Evolutionary conservation across 164 flowering plant species (phyloP).

Genomic region (Vitis cinerea): DNA sequence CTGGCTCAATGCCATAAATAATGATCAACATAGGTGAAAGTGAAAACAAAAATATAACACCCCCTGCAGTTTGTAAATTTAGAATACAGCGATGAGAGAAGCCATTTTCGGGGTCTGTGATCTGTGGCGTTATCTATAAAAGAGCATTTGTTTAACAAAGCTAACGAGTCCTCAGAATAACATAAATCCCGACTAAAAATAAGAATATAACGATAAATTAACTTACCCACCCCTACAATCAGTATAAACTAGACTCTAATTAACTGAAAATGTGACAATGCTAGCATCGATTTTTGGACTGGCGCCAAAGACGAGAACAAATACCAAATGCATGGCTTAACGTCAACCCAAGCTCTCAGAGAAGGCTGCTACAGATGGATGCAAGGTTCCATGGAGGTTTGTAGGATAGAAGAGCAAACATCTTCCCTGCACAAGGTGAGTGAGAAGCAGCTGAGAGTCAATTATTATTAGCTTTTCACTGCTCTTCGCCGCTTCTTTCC

Average conservation of each 20-base stretch:
- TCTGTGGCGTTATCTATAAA: neutral
- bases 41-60: too few species aligned
- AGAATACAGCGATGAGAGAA: neutral
- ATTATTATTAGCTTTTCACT: conserved; percentile 10
- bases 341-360: neutral
- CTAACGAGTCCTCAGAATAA: conserved; percentile 11
- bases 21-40: too few species aligned
- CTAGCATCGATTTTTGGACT: neutral
- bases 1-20: too few species aligned
- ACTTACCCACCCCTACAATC: conserved; percentile 15
- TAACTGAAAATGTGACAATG: conserved; percentile 10
- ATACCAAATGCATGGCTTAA: conserved; percentile 13
- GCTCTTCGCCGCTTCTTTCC: conserved; percentile 49
- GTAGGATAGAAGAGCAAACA: neutral
- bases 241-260: conserved; percentile 13
- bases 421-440: neutral
- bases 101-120: neutral
- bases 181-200: conserved; percentile 14
- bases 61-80: too few species aligned
- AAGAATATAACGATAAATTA: neutral
- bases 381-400: neutral
- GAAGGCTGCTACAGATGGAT: neutral
- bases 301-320: conserved; percentile 3
- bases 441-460: neutral
- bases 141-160: conserved; percentile 6